phyloP scores from a whole-genome alignment of 2,329 filamentous ascomycete species.

The Bertia moriformis region DNA sequence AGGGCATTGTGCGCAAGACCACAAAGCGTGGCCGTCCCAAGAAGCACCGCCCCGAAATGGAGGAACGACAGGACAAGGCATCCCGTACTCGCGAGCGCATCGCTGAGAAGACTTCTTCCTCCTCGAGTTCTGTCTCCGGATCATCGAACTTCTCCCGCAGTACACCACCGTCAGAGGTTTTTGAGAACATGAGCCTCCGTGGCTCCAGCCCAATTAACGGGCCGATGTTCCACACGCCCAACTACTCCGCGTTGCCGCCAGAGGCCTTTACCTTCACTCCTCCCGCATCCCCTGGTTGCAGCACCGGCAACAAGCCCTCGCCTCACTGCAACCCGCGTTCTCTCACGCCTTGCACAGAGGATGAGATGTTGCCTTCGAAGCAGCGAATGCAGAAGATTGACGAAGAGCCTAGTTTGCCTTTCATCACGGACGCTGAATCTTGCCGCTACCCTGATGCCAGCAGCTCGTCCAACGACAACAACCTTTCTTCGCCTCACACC shows the following conservation, averaged over 20 bases:
- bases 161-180: background rate
- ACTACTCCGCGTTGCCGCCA: background rate
- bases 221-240: background rate
- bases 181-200: background rate
- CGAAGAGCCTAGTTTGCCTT: background rate
- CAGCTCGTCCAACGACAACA: slow-evolving; percentile 9
- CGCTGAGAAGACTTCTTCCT: background rate
- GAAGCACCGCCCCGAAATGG: slow-evolving; percentile 6
- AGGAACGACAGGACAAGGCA: slow-evolving; percentile 5
- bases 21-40: slow-evolving; percentile 37
- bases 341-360: background rate
- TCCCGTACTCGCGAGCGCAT: background rate
- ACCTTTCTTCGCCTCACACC: slow-evolving; percentile 18
- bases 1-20: slow-evolving; percentile 45
- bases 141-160: background rate
- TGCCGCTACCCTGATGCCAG: background rate
- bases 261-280: background rate
- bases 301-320: background rate
- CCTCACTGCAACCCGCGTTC: background rate
- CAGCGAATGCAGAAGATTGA: background rate
- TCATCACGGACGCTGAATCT: background rate
- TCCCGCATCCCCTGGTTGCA: background rate
- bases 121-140: background rate
- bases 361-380: background rate
- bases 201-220: background rate